Conservation (phyloP, 1,284 basidiomycete genomes). For the Ustilago trichophora region DNA sequence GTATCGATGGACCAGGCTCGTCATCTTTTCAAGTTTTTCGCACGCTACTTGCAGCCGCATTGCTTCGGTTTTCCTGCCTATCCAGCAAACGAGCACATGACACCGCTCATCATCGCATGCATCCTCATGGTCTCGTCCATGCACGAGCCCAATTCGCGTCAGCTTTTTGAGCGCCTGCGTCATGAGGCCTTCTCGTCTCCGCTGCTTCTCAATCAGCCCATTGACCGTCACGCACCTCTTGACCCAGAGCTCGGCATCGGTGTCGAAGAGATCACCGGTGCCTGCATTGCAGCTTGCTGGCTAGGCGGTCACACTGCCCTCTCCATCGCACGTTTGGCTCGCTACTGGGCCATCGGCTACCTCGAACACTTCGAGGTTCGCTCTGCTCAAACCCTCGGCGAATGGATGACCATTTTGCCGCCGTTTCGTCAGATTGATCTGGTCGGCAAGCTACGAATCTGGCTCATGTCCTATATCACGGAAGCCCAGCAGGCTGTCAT, state of each 20-base stretch:
- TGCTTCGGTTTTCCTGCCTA: slow-evolving; percentile 60
- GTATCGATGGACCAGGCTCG: slow-evolving; percentile 53
- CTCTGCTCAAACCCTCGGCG: slow-evolving; percentile 52
- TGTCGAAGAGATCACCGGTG: slow-evolving; percentile 62
- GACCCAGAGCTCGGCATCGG: slow-evolving; percentile 62
- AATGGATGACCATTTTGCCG: slow-evolving; percentile 55
- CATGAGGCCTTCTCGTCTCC: slow-evolving; percentile 49
- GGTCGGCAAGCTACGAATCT: slow-evolving; percentile 54
- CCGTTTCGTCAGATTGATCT: slow-evolving; percentile 58
- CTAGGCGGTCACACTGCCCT: slow-evolving; percentile 47
- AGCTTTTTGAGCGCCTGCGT: slow-evolving; percentile 37
- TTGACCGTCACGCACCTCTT: slow-evolving; percentile 37
- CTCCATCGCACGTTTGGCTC: slow-evolving; percentile 38
- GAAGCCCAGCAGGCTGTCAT: slow-evolving; percentile 59
- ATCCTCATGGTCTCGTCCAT: slow-evolving; percentile 56
- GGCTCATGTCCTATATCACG: slow-evolving; percentile 58
- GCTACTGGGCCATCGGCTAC: slow-evolving; percentile 57
- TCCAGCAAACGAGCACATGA: slow-evolving; percentile 57
- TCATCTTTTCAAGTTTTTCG: slow-evolving; percentile 58
- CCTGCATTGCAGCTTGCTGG: slow-evolving; percentile 56
- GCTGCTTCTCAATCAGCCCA: slow-evolving; percentile 40
- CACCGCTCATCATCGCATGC: slow-evolving; percentile 57
- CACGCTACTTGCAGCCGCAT: slow-evolving; percentile 54
- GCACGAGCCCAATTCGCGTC: slow-evolving; percentile 47
- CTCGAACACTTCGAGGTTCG: slow-evolving; percentile 56